Percentiles rank a stretch among this genome's conserved stretches.
Evolutionary conservation across 2,329 filamentous ascomycete species (phyloP).

Genomic region (Microcera coccophila): DNA sequence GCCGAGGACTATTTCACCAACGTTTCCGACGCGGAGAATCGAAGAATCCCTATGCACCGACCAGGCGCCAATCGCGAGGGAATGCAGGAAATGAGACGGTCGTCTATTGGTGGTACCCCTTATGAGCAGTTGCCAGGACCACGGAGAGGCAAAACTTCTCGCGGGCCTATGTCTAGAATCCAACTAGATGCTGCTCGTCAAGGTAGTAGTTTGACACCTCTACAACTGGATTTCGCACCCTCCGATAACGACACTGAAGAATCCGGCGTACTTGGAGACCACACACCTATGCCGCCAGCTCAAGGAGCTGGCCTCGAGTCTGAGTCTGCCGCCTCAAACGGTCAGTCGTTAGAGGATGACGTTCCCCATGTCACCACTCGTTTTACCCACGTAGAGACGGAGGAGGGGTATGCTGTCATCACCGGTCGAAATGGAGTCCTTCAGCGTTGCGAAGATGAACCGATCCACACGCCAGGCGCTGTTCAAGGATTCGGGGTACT

Average conservation of each 20-base stretch:
- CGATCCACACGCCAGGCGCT: constrained; percentile 81
- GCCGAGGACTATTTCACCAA: constrained; percentile 39
- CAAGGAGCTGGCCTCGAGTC: constrained; percentile 9
- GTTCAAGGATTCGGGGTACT: constrained; percentile 77
- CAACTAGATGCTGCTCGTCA: constrained; percentile 43
- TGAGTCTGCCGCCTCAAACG: constrained; percentile 16
- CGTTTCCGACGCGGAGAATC: constrained; percentile 30
- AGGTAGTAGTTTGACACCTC: constrained; percentile 28
- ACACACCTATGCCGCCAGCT: not conserved
- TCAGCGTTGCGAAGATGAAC: constrained; percentile 84
- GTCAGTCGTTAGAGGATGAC: constrained; percentile 25
- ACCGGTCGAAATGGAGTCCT: constrained; percentile 71
- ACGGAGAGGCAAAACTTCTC: constrained; percentile 34
- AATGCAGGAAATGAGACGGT: constrained; percentile 24
- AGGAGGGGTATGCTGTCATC: constrained; percentile 76
- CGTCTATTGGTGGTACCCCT: constrained; percentile 16
- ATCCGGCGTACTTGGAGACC: constrained; percentile 14
- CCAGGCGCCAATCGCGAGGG: constrained; percentile 30
- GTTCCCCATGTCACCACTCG: constrained; percentile 62
- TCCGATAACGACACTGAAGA: constrained; percentile 34
- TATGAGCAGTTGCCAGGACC: constrained; percentile 17
- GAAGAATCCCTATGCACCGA: constrained; percentile 29
- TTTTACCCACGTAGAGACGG: constrained; percentile 73
- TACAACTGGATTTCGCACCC: constrained; percentile 31
- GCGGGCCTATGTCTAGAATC: constrained; percentile 42